These are phyloP conservation scores for Taxawa tesnikishii DNA, from an alignment of 2,329 filamentous ascomycete genomes.

Conservation along the genomic window DNA sequence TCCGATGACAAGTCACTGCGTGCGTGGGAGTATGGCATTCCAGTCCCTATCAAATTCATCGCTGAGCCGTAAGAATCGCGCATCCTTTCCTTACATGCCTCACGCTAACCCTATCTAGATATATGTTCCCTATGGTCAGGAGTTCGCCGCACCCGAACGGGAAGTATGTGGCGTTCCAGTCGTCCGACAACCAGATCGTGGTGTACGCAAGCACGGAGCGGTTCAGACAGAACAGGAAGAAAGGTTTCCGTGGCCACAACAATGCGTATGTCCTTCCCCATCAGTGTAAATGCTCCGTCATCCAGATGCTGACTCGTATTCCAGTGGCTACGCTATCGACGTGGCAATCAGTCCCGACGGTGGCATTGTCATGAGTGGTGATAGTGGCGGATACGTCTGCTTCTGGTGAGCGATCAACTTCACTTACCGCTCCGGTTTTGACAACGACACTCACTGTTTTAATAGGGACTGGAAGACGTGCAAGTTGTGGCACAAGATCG, in stretches of 20 bases:
- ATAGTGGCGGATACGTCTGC: slow-evolving; percentile 78
- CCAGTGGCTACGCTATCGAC: slow-evolving; percentile 88
- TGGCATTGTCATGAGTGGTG: slow-evolving; percentile 77
- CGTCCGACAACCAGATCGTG: slow-evolving; percentile 88
- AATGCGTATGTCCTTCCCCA: too few species aligned
- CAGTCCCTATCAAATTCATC: slow-evolving; percentile 96
- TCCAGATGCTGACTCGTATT: too few species aligned
- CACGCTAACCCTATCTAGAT: too few species aligned
- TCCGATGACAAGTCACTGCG: slow-evolving; percentile 93
- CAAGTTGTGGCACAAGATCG: slow-evolving; percentile 96
- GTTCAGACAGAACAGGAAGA: slow-evolving; percentile 95
- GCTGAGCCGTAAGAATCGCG: slow-evolving; percentile 76
- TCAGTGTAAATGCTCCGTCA: too few species aligned
- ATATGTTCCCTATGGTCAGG: slow-evolving; percentile 94
- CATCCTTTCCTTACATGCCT: too few species aligned
- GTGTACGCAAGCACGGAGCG: slow-evolving; percentile 92
- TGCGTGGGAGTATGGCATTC: slow-evolving; percentile 97
- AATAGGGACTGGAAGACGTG: slow-evolving; percentile 99
- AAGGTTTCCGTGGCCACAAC: slow-evolving; percentile 91
- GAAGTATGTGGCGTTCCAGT: slow-evolving; percentile 91
- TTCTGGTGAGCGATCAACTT: too few species aligned
- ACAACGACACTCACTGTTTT: too few species aligned
- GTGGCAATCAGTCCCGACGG: slow-evolving; percentile 82
- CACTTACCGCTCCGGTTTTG: too few species aligned
- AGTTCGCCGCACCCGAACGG: slow-evolving; percentile 74